phyloP scores from a whole-genome alignment of 1,139 yeast genomes.

The Suzukiozyma palmioleophila region DNA sequence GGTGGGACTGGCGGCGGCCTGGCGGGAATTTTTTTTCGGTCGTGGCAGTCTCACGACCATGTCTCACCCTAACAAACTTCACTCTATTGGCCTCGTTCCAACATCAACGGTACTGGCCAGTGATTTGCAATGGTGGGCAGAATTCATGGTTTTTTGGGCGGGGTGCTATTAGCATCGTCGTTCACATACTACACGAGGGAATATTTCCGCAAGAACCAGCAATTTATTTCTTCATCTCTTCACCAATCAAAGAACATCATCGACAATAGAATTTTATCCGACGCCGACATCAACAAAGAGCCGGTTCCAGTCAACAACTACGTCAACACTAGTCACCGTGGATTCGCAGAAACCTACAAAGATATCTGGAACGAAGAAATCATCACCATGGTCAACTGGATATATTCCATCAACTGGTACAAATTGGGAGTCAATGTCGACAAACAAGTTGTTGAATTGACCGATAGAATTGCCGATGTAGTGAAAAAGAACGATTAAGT shows the following conservation, averaged over 20 bases:
- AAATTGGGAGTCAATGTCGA: slow-evolving; percentile 37
- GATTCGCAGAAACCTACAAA: slow-evolving; percentile 56
- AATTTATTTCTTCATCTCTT: slow-evolving; percentile 45
- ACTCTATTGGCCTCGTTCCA: no score
- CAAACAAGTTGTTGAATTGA: slow-evolving; percentile 25
- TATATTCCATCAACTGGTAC: slow-evolving; percentile 53
- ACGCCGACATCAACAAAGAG: slow-evolving; percentile 29
- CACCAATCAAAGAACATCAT: slow-evolving; percentile 45
- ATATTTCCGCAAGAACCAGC: slow-evolving; percentile 49
- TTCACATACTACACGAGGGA: slow-evolving; percentile 61
- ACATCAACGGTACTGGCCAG: not conserved
- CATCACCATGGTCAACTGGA: slow-evolving; percentile 61
- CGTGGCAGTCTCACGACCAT: no score
- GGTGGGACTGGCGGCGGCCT: not conserved
- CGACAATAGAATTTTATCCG: slow-evolving; percentile 44
- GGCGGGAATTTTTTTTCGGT: no score
- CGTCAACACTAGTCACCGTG: slow-evolving; percentile 16
- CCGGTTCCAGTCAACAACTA: slow-evolving; percentile 39
- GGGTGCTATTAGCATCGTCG: slow-evolving; percentile 63
- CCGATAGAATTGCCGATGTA: slow-evolving; percentile 26
- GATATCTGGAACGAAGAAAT: slow-evolving; percentile 85
- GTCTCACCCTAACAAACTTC: no score
- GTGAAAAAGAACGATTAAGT: slow-evolving; percentile 17
- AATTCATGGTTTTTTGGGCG: slow-evolving; percentile 66
- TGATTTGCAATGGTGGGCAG: slow-evolving; percentile 44